phyloP scores from a whole-genome alignment of 1,139 yeast genomes.

The Kodamaea suecica region DNA sequence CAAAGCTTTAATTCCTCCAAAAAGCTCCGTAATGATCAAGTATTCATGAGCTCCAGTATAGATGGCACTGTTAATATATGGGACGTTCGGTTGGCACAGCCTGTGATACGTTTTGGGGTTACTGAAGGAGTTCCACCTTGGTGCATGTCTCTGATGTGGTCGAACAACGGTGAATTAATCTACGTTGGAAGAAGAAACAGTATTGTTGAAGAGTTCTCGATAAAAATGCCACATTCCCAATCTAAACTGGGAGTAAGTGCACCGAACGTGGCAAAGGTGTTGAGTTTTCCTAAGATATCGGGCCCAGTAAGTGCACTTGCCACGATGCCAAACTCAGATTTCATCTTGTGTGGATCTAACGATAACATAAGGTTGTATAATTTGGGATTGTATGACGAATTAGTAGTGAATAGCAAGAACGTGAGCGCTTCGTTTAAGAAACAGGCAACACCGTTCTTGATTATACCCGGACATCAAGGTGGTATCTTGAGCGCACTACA shows the following conservation, averaged over 20 bases:
- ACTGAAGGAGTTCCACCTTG: conserved; percentile 83
- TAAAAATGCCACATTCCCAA: conserved; percentile 53
- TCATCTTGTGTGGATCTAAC: conserved; percentile 79
- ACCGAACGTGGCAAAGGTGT: conserved; percentile 53
- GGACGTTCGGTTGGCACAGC: conserved; percentile 63
- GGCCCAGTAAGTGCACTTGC: conserved; percentile 87
- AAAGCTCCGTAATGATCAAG: conserved; percentile 40
- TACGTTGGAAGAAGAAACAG: conserved; percentile 90
- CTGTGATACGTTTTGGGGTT: conserved; percentile 53
- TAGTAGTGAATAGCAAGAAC: conserved; percentile 18
- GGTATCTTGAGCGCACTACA: conserved; percentile 56
- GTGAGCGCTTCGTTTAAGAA: conserved; percentile 24
- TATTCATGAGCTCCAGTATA: conserved; percentile 76
- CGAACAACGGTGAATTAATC: conserved; percentile 72
- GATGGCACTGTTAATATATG: conserved; percentile 83
- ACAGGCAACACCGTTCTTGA: conserved; percentile 56
- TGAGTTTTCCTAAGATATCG: conserved; percentile 80
- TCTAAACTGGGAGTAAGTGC: conserved; percentile 20
- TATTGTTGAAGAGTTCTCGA: conserved; percentile 78
- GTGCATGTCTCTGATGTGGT: conserved; percentile 95
- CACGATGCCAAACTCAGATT: conserved; percentile 78
- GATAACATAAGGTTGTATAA: conserved; percentile 90
- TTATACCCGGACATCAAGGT: conserved; percentile 62
- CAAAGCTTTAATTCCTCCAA: background rate
- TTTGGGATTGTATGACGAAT: conserved; percentile 51